phyloP scores from a whole-genome alignment of 768 basidiomycete genomes.

The Fomitopsis pulvina region DNA sequence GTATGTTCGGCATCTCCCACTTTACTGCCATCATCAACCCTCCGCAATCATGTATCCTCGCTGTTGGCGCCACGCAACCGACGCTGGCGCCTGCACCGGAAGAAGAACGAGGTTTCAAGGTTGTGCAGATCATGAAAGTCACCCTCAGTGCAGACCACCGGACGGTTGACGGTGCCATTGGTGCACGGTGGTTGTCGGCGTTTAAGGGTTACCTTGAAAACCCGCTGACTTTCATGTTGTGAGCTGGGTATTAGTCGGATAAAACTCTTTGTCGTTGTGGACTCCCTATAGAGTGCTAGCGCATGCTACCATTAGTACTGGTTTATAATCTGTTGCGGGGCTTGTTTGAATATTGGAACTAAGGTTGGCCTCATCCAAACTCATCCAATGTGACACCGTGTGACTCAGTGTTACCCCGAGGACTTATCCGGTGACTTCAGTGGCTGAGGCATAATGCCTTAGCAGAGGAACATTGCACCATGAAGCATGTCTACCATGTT shows the following conservation, averaged over 20 bases:
- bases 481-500: too few species aligned
- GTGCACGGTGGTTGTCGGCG: slow-evolving; percentile 84
- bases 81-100: slow-evolving; percentile 82
- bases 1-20: slow-evolving; percentile 93
- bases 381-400: too few species aligned
- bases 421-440: too few species aligned
- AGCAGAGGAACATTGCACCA: too few species aligned
- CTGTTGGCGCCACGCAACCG: slow-evolving; percentile 84
- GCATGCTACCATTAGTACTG: background rate
- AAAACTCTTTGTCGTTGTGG: background rate
- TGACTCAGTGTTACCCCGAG: too few species aligned
- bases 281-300: background rate
- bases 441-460: too few species aligned
- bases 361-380: background rate
- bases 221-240: slow-evolving; percentile 95
- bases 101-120: slow-evolving; percentile 94
- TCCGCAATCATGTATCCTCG: slow-evolving; percentile 96
- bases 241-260: slow-evolving; percentile 18
- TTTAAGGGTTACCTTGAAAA: slow-evolving; percentile 98
- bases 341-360: background rate
- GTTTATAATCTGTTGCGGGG: background rate
- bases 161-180: slow-evolving; percentile 94
- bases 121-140: slow-evolving; percentile 87
- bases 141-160: slow-evolving; percentile 95
- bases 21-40: slow-evolving; percentile 99